Base-by-base conservation (phyloP, 805 yeast species). In the Wickerhamomyces rabaulensis region DNA sequence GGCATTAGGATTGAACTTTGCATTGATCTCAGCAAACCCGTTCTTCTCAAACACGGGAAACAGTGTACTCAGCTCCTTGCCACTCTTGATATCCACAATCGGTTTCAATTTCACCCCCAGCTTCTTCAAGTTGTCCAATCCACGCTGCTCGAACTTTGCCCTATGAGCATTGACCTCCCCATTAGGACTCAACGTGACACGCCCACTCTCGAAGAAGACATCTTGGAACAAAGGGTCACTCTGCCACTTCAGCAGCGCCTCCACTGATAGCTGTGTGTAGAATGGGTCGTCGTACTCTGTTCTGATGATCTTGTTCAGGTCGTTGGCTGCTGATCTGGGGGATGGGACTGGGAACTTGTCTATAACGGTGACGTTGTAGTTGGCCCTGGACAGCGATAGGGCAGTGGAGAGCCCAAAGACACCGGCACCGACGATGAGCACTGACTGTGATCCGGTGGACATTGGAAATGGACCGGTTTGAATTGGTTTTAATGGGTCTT, bases 401-500 rank as follows among this genome's bases (percentile, higher is more conserved):
- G 75, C 73, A 0, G 77, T 66, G 6, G 77, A 67, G 1, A 74
- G 65, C 1, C 79, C 79, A 59, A 72, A 71, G 2, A 71, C 73
- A 2, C 79, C 78, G 53, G 74, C 71, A 2, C 71, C 71, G 9
- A 65, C 55, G 9, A 62, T 42, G 1, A 58, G 44, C 41, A 47
- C 59, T 60, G 49, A 35, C 25, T 49, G 20, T 3, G 36, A 33
- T 5, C 27, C n/a, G n/a, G n/a, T n/a, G n/a, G n/a, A n/a, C n/a
- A n/a, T n/a, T n/a, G n/a, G n/a, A n/a, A n/a, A n/a, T n/a, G n/a
- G n/a, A n/a, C n/a, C n/a, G n/a, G n/a, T n/a, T n/a, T n/a, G n/a
- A n/a, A n/a, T n/a, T n/a, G n/a, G n/a, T n/a, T n/a, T n/a, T n/a
- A n/a, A n/a, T n/a, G n/a, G n/a, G n/a, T n/a, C n/a, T n/a, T n/a